phyloP scores from a whole-genome alignment of 352 stramenopile species.

The Aphanomyces stellatus region DNA sequence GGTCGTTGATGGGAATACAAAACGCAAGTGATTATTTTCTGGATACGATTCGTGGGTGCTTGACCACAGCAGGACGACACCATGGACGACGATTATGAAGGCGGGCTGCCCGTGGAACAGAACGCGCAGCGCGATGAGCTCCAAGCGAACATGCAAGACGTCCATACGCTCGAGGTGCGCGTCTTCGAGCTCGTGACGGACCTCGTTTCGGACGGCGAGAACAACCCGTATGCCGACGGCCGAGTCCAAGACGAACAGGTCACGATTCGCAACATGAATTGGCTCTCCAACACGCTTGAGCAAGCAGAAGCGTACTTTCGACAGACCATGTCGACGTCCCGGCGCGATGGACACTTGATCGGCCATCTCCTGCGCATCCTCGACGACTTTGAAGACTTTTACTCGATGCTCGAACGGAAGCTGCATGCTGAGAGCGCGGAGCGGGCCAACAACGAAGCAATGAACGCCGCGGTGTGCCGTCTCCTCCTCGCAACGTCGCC shows the following conservation, averaged over 20 bases:
- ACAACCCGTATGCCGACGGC: conserved; percentile 3
- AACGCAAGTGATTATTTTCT: not conserved
- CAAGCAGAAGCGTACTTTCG: conserved; percentile 68
- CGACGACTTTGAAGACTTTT: conserved; percentile 79
- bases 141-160: not conserved
- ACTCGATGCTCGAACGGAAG: conserved; percentile 63
- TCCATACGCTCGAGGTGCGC: conserved; percentile 48
- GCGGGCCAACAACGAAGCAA: conserved; percentile 30
- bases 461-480: conserved; percentile 51
- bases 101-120: not conserved
- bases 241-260: conserved; percentile 45
- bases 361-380: conserved; percentile 64
- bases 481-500: conserved; percentile 66
- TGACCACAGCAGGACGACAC: no score
- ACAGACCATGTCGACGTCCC: conserved; percentile 61
- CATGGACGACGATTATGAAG: conserved; percentile 4
- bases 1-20: not conserved
- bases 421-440: conserved; percentile 45
- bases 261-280: conserved; percentile 61
- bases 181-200: conserved; percentile 61
- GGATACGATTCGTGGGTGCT: no score
- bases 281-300: conserved; percentile 68
- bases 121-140: not conserved
- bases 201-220: conserved; percentile 27
- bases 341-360: conserved; percentile 75